A percentile compares a stretch with the other conserved stretches of the same genome.
Evolutionary conservation across 345 rosid genomes (phyloP).

Genomic region (Rhodamnia argentea): DNA sequence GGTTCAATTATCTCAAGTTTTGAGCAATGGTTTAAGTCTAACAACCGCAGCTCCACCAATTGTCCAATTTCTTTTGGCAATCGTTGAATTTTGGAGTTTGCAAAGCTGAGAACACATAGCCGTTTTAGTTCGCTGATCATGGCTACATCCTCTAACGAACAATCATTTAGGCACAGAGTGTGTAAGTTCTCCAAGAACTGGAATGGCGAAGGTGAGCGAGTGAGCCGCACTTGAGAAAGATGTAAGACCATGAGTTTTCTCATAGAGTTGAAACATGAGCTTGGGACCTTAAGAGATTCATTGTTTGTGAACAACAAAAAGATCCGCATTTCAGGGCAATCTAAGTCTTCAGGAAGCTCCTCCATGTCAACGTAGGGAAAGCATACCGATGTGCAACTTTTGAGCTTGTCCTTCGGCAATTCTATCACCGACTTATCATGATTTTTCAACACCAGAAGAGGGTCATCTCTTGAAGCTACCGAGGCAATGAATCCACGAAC

Average conservation of each 20-base stretch:
- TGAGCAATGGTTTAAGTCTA: fast-evolving
- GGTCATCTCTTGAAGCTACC: fast-evolving
- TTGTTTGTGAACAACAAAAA: neutral
- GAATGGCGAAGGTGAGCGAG: fast-evolving
- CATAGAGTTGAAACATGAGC: neutral
- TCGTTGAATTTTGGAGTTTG: too few relatives aligned
- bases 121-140: neutral
- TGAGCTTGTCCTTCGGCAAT: neutral
- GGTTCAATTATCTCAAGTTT: fast-evolving
- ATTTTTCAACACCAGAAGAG: neutral
- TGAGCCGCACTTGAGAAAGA: neutral
- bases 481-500: neutral
- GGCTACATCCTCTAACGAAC: neutral
- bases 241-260: neutral
- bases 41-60: neutral
- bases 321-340: neutral
- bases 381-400: fast-evolving
- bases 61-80: neutral
- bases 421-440: fast-evolving
- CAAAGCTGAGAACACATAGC: neutral
- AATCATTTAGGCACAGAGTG: fast-evolving
- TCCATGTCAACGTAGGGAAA: neutral
- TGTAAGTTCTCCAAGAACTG: fast-evolving
- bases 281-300: fast-evolving
- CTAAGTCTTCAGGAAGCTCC: neutral